These are phyloP conservation scores for Wallacemonas sp. DNA, from an alignment of 208 protist species.

Conservation along the genomic window DNA sequence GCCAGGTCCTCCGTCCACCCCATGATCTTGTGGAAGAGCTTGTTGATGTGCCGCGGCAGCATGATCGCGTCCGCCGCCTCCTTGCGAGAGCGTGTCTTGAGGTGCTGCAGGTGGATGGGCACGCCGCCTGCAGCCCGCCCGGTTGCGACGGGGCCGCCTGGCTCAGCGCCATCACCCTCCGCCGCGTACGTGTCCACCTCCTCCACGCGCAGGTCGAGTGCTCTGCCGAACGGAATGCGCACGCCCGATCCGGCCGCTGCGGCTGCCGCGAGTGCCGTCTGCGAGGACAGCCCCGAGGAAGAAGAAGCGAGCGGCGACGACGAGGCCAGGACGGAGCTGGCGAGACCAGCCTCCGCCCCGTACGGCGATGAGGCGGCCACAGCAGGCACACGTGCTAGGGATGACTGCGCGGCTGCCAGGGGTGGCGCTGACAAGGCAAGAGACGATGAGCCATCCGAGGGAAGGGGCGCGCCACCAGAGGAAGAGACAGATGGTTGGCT, in stretches of 20 bases:
- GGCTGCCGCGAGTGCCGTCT: not conserved
- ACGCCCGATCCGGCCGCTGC: not conserved
- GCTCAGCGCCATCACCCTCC: not conserved
- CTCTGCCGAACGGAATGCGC: slow-evolving; percentile 68
- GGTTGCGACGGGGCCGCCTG: not conserved
- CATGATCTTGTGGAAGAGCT: slow-evolving; percentile 93
- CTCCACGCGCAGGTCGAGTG: slow-evolving; percentile 76
- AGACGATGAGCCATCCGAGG: too few relatives aligned
- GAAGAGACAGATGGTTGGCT: not conserved
- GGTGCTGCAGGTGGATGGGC: slow-evolving; percentile 72
- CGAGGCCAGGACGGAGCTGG: slow-evolving; percentile 15
- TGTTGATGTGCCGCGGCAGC: slow-evolving; percentile 87
- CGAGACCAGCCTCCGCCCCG: slow-evolving; percentile 18
- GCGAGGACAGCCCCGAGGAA: not conserved
- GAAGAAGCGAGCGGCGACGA: not conserved
- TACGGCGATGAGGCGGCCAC: slow-evolving; percentile 19
- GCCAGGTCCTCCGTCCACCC: slow-evolving; percentile 88
- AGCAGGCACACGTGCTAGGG: slow-evolving; percentile 1
- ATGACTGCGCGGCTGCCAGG: too few relatives aligned
- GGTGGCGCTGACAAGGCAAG: too few relatives aligned
- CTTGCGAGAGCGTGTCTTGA: slow-evolving; percentile 48
- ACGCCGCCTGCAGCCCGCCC: slow-evolving; percentile 31
- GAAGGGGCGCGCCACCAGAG: not conserved
- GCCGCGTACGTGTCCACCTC: slow-evolving; percentile 53
- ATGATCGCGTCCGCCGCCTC: slow-evolving; percentile 76